Percentiles rank a stretch among this genome's conserved stretches.
These are phyloP conservation scores for Pestalotiopsis sp. DNA, from an alignment of 2,329 filamentous ascomycete genomes.

Conservation along the genomic window DNA sequence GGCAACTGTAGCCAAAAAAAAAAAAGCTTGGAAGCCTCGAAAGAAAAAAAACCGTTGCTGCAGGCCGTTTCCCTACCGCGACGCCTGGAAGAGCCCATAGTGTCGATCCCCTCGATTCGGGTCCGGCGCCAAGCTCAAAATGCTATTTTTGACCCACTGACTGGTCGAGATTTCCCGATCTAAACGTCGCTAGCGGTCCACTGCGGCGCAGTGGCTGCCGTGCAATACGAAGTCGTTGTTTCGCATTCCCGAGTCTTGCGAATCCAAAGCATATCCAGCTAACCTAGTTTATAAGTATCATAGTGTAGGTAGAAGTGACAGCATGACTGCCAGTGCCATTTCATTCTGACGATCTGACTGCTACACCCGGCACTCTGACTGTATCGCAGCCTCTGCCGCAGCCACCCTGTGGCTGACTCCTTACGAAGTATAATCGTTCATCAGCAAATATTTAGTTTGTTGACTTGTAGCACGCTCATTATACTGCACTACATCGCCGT, in stretches of 20 bases:
- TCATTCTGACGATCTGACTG: too few relatives aligned
- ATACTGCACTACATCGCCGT: too few relatives aligned
- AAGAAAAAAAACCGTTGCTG: conserved; percentile 2
- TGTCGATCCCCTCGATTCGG: conserved; percentile 1
- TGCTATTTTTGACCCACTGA: conserved; percentile 6
- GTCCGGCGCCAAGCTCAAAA: conserved; percentile 1
- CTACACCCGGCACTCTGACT: too few relatives aligned
- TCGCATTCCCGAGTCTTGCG: neutral
- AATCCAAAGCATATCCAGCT: neutral
- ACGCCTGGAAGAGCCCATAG: neutral
- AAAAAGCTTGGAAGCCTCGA: neutral
- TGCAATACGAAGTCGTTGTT: conserved; percentile 3
- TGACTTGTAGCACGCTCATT: too few relatives aligned
- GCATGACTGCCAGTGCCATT: too few relatives aligned
- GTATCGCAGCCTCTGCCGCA: too few relatives aligned
- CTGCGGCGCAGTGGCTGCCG: neutral
- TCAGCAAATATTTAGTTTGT: too few relatives aligned
- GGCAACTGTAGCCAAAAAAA: neutral
- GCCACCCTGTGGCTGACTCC: too few relatives aligned
- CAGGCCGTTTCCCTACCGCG: neutral
- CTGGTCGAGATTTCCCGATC: neutral
- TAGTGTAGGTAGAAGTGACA: too few relatives aligned
- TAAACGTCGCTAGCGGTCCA: neutral
- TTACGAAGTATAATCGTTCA: too few relatives aligned
- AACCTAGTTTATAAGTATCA: too few relatives aligned